phyloP scores from a whole-genome alignment of 176 grass and related monocot genomes.

The Chrysopogon serrulatus region DNA sequence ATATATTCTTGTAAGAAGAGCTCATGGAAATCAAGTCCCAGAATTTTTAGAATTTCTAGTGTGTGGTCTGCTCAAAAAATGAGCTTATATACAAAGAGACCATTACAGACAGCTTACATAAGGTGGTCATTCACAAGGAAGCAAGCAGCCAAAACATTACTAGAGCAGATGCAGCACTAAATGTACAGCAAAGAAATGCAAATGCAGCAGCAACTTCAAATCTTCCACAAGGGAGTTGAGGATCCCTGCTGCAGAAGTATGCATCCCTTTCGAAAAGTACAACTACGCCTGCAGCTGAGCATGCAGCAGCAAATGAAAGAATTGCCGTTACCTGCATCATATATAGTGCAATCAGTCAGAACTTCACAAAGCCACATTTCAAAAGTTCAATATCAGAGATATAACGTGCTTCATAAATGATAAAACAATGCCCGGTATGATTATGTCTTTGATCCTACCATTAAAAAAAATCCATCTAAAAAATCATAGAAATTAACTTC shows the following conservation, averaged over 20 bases:
- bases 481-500: neutral
- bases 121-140: constrained; percentile 43
- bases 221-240: constrained; percentile 57
- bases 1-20: neutral
- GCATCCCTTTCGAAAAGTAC: constrained; percentile 71
- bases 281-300: constrained; percentile 78
- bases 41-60: neutral
- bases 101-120: constrained; percentile 32
- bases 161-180: constrained; percentile 58
- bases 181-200: constrained; percentile 73
- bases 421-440: neutral
- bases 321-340: constrained; percentile 62
- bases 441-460: neutral
- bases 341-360: constrained; percentile 1
- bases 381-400: neutral
- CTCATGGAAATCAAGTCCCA: neutral
- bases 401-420: neutral
- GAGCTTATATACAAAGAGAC: constrained; percentile 10
- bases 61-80: neutral
- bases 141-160: constrained; percentile 85
- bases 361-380: neutral
- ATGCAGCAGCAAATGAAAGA: constrained; percentile 75
- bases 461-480: neutral
- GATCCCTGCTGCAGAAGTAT: constrained; percentile 50
- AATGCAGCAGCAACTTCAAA: constrained; percentile 69